These are phyloP conservation scores for Durusdinium trenchii DNA, from an alignment of 73 alveolate species.

Conservation along the genomic window DNA sequence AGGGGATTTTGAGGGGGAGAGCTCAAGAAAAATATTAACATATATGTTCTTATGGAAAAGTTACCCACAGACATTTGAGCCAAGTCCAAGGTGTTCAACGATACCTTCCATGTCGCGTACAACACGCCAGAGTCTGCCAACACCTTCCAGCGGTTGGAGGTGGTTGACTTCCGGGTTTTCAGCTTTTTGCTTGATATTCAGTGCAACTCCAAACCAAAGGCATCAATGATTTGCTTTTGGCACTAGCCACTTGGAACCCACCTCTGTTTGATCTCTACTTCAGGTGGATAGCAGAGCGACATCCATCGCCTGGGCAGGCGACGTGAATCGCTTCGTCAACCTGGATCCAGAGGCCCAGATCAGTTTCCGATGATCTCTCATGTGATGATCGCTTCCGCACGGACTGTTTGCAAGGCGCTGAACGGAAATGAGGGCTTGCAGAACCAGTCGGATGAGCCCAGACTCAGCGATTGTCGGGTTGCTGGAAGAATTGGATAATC, in stretches of 20 bases:
- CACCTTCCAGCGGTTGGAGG: constrained; percentile 62
- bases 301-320: constrained; percentile 92
- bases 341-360: constrained; percentile 78
- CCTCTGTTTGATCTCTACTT: not conserved
- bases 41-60: not conserved
- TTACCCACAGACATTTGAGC: not conserved
- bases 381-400: not conserved
- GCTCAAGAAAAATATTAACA: too few relatives aligned
- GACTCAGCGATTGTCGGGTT: too few relatives aligned
- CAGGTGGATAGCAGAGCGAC: constrained; percentile 80
- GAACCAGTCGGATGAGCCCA: too few relatives aligned
- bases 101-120: constrained; percentile 33
- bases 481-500: too few relatives aligned
- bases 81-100: constrained; percentile 63
- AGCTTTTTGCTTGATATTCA: not conserved
- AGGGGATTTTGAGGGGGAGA: too few relatives aligned
- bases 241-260: not conserved
- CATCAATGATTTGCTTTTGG: not conserved
- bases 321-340: constrained; percentile 61
- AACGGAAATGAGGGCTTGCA: not conserved
- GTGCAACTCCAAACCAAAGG: not conserved
- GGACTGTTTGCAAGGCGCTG: not conserved
- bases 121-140: not conserved
- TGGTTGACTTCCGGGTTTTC: not conserved
- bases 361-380: not conserved